A percentile compares a stretch with the other conserved stretches of the same genome.
Evolutionary conservation across 805 yeast genomes (phyloP).

Genomic region (Wickerhamiella musiphila): DNA sequence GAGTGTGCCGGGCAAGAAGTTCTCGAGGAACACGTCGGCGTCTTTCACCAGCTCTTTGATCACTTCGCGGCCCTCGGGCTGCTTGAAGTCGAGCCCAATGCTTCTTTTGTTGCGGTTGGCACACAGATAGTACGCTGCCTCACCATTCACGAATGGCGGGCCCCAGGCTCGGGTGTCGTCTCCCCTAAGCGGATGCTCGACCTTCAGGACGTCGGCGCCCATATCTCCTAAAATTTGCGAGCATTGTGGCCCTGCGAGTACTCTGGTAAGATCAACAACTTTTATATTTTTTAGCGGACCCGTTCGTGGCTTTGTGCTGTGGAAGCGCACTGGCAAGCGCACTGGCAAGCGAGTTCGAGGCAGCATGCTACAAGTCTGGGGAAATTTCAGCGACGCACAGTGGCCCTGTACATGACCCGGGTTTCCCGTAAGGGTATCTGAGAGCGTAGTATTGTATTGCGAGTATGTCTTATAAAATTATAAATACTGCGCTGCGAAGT

Average conservation of each 20-base stretch:
- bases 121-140: constrained; percentile 25
- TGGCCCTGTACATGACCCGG: too few species aligned
- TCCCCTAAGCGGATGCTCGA: constrained; percentile 27
- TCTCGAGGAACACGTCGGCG: constrained; percentile 26
- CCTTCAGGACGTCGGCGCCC: constrained; percentile 27
- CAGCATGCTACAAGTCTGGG: too few species aligned
- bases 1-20: constrained; percentile 25
- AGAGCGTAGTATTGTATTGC: too few species aligned
- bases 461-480: too few species aligned
- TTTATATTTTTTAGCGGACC: constrained; percentile 22
- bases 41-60: constrained; percentile 16
- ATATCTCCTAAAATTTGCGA: constrained; percentile 26
- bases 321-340: too few species aligned
- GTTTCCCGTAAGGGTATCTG: too few species aligned
- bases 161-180: constrained; percentile 30
- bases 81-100: constrained; percentile 23
- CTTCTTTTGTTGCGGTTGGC: constrained; percentile 25
- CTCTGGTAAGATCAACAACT: constrained; percentile 25
- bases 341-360: background rate
- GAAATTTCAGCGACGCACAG: too few species aligned
- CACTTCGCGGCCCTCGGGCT: constrained; percentile 20
- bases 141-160: constrained; percentile 26
- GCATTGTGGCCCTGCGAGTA: constrained; percentile 28
- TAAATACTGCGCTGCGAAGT: background rate
- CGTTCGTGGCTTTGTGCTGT: too few species aligned